Evolutionary conservation across 345 rosid genomes (phyloP).

Genomic region (Melaleuca alternifolia): DNA sequence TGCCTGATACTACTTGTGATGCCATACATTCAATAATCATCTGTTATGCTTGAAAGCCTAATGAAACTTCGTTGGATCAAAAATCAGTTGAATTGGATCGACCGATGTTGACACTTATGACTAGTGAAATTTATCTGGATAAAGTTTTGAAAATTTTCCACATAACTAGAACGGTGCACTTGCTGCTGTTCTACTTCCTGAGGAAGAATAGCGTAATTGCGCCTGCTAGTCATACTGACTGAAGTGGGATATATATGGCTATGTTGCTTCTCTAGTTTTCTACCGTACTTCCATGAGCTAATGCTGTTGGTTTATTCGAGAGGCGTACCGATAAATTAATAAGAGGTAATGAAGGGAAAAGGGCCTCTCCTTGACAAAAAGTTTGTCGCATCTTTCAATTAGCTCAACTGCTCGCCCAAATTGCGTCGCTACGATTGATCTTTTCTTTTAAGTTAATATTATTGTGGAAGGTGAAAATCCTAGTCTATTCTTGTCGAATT

Average conservation of each 20-base stretch:
- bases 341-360: not conserved
- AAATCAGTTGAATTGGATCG: not conserved
- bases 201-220: not conserved
- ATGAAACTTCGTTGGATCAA: not conserved
- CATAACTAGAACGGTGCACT: not conserved
- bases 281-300: not conserved
- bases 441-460: not conserved
- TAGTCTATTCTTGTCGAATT: not conserved
- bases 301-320: not conserved
- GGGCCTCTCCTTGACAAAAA: not conserved
- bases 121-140: not conserved
- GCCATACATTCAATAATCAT: not conserved
- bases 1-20: not conserved
- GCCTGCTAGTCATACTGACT: not conserved
- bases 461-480: not conserved
- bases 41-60: not conserved
- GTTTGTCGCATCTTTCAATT: not conserved
- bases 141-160: not conserved
- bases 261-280: not conserved
- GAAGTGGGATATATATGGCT: not conserved
- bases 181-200: not conserved
- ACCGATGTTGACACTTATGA: not conserved
- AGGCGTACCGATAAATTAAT: not conserved
- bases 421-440: not conserved
- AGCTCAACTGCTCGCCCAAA: not conserved